Conservation (phyloP, 331 rosid genomes). For the Malus hybrid region DNA sequence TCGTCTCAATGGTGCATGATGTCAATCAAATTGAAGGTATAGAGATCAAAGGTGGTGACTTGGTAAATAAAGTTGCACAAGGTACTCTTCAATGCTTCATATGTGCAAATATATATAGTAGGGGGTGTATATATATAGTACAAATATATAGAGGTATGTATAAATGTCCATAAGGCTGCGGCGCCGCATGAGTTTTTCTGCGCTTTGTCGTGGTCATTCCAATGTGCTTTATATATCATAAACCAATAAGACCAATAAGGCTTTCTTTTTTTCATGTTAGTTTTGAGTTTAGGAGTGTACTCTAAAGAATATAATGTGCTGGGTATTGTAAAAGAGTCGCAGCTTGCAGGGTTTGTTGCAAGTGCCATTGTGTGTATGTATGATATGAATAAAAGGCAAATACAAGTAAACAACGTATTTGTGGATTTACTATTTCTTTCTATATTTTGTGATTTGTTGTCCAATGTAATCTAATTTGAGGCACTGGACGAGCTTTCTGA, state of each 20-base stretch:
- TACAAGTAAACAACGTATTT: too few species aligned
- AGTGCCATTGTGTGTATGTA: too few species aligned
- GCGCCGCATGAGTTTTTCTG: background rate
- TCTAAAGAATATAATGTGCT: background rate
- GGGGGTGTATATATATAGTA: too few species aligned
- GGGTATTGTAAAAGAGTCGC: too few species aligned
- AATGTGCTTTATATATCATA: background rate
- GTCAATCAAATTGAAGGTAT: background rate
- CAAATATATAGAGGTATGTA: background rate
- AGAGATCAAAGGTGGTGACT: background rate
- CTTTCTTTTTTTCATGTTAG: background rate
- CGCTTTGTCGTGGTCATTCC: background rate
- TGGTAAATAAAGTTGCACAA: background rate
- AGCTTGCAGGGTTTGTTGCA: too few species aligned
- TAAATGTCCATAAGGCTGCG: background rate
- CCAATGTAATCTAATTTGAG: too few species aligned
- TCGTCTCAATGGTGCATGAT: slow-evolving; percentile 44
- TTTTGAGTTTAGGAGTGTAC: background rate
- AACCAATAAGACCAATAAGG: background rate
- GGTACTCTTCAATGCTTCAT: too few species aligned
- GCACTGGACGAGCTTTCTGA: too few species aligned
- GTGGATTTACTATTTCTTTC: background rate
- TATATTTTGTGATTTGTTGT: too few species aligned
- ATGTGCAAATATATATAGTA: too few species aligned
- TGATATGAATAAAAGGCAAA: background rate